Evolutionary conservation across 306 rosid species (phyloP).

Genomic region (Abrus precatorius): DNA sequence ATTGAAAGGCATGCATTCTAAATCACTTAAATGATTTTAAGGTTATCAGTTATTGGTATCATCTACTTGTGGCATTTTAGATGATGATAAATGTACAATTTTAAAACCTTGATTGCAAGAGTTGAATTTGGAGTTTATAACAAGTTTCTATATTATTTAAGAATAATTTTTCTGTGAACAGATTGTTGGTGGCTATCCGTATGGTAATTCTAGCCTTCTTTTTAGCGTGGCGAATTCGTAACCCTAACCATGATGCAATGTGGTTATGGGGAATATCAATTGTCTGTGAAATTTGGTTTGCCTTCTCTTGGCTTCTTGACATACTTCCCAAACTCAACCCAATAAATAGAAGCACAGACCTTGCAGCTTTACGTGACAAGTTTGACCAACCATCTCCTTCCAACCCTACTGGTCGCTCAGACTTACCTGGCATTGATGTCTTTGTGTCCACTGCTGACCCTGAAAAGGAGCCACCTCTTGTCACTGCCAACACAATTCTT

Average conservation of each 20-base stretch:
- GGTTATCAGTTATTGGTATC: neutral
- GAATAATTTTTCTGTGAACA: neutral
- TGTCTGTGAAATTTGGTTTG: conserved; percentile 33
- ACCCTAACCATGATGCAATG: conserved; percentile 27
- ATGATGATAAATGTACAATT: neutral
- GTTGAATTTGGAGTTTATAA: neutral
- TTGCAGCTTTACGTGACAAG: conserved; percentile 23
- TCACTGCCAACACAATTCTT: conserved; percentile 35
- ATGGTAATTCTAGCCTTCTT: neutral
- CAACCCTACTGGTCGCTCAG: conserved; percentile 27
- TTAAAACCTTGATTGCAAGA: conserved; percentile 4
- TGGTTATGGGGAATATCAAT: conserved; percentile 36
- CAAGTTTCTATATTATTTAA: neutral
- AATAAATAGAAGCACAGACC: conserved; percentile 25
- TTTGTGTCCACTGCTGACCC: conserved; percentile 36
- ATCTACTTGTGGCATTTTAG: neutral
- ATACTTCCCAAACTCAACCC: conserved; percentile 7
- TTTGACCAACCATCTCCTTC: neutral
- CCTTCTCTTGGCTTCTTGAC: conserved; percentile 34
- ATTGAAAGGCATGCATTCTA: neutral
- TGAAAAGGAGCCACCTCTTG: conserved; percentile 35
- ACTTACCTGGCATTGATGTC: conserved; percentile 23
- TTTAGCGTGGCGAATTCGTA: conserved; percentile 10
- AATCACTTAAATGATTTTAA: neutral
- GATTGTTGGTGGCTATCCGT: conserved; percentile 16